phyloP scores from a whole-genome alignment of 371 early-diverging fungal species.

The Circinella minor region DNA sequence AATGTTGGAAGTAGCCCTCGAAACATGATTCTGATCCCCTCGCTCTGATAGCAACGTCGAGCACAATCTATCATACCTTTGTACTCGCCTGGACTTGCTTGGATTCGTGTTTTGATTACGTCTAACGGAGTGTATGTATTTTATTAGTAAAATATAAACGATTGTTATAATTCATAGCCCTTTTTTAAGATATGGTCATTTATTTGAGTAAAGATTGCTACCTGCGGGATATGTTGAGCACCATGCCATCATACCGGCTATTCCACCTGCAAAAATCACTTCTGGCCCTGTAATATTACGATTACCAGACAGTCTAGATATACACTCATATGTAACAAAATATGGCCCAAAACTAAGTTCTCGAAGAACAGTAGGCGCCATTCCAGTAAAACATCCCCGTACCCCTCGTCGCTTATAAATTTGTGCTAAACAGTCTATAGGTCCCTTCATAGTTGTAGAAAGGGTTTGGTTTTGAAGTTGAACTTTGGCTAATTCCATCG shows the following conservation, averaged over 20 bases:
- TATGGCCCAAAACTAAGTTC: constrained; percentile 84
- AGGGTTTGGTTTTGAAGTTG: constrained; percentile 61
- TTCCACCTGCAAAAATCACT: constrained; percentile 74
- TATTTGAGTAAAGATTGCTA: constrained; percentile 20
- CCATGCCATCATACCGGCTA: constrained; percentile 82
- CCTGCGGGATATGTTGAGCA: constrained; percentile 77
- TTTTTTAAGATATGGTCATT: too few species aligned
- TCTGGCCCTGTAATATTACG: constrained; percentile 57
- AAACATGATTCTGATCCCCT: constrained; percentile 71
- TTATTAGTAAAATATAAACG: too few species aligned
- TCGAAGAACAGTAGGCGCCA: constrained; percentile 65
- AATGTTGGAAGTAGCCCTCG: constrained; percentile 77
- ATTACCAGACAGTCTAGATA: constrained; percentile 33
- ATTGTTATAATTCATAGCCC: neutral
- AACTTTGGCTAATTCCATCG: constrained; percentile 73
- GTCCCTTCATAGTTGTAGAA: constrained; percentile 43
- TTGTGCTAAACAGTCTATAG: constrained; percentile 64
- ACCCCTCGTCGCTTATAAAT: constrained; percentile 63
- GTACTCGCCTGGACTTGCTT: constrained; percentile 65
- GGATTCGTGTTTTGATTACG: constrained; percentile 82
- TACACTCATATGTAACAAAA: constrained; percentile 73
- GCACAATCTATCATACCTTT: constrained; percentile 59
- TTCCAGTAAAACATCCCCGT: constrained; percentile 68
- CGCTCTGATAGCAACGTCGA: constrained; percentile 53
- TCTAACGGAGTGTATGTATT: constrained; percentile 41